These are phyloP conservation scores for Citrus australasica DNA, from an alignment of 345 rosid genomes.

Conservation along the genomic window DNA sequence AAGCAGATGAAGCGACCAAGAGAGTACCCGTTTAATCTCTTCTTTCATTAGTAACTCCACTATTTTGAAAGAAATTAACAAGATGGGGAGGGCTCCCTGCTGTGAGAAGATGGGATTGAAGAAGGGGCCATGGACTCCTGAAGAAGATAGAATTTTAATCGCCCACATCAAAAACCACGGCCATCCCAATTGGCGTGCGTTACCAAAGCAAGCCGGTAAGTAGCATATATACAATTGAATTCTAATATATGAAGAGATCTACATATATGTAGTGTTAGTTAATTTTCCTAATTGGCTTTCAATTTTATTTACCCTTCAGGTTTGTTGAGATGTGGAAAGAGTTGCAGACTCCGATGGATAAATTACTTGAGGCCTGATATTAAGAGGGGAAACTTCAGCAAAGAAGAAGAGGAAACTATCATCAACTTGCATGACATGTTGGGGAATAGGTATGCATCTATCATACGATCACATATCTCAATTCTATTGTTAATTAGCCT, in stretches of 20 bases:
- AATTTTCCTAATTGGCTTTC: no score
- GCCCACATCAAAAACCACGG: slow-evolving; percentile 50
- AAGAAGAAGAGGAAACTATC: slow-evolving; percentile 75
- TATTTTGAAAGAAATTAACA: neutral
- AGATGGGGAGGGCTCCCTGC: slow-evolving; percentile 89
- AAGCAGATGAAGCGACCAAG: no score
- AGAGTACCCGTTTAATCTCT: no score
- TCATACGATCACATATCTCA: neutral
- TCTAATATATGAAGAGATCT: no score
- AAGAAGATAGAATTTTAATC: slow-evolving; percentile 68
- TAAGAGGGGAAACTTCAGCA: slow-evolving; percentile 76
- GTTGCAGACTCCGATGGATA: slow-evolving; percentile 78
- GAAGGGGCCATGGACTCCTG: slow-evolving; percentile 69
- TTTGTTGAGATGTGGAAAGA: slow-evolving; percentile 71
- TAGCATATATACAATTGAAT: neutral
- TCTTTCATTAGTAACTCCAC: no score
- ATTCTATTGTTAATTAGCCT: no score
- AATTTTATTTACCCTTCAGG: slow-evolving; percentile 26
- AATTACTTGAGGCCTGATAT: slow-evolving; percentile 78
- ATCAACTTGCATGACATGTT: slow-evolving; percentile 60
- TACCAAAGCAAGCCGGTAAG: slow-evolving; percentile 83
- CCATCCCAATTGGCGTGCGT: slow-evolving; percentile 71
- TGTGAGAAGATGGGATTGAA: slow-evolving; percentile 81
- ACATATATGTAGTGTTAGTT: no score
- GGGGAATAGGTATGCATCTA: slow-evolving; percentile 58